Percentiles rank a stretch among this genome's conserved stretches.
These are phyloP conservation scores for Psilocybe sp. DNA, from an alignment of 768 basidiomycete genomes.

Conservation along the genomic window DNA sequence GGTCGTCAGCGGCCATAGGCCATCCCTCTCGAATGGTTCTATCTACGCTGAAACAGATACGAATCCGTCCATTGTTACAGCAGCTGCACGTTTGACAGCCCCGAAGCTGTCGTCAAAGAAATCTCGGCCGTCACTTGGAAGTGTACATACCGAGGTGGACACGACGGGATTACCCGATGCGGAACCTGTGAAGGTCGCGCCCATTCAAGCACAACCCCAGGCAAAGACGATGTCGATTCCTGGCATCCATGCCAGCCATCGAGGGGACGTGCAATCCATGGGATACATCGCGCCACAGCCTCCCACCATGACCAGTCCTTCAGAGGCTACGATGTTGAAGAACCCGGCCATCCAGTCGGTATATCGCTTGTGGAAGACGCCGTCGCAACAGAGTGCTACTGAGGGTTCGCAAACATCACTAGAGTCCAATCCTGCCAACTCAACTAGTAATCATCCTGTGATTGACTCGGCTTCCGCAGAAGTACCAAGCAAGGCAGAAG, in stretches of 20 bases:
- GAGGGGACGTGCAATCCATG: slow-evolving; percentile 84
- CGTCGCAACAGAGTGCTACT: slow-evolving; percentile 3
- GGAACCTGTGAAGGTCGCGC: slow-evolving; percentile 29
- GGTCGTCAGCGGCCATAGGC: slow-evolving; percentile 17
- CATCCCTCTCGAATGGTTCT: slow-evolving; percentile 12
- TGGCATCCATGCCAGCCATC: slow-evolving; percentile 81
- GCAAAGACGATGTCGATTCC: slow-evolving; percentile 85
- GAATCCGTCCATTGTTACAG: slow-evolving; percentile 15
- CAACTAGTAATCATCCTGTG: too few relatives aligned
- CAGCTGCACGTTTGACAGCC: slow-evolving; percentile 18
- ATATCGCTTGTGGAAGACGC: slow-evolving; percentile 69
- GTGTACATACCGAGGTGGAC: slow-evolving; percentile 29
- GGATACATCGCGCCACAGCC: slow-evolving; percentile 62
- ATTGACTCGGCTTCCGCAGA: too few relatives aligned
- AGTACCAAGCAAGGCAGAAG: too few relatives aligned
- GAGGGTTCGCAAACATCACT: too few relatives aligned
- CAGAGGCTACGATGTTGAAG: slow-evolving; percentile 38
- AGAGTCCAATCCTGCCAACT: too few relatives aligned
- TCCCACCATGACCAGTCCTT: slow-evolving; percentile 17
- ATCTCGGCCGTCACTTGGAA: slow-evolving; percentile 34
- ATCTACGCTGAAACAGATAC: slow-evolving; percentile 16
- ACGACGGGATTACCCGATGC: slow-evolving; percentile 21
- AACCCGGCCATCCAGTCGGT: slow-evolving; percentile 63
- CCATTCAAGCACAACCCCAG: slow-evolving; percentile 76
- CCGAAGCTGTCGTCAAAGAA: slow-evolving; percentile 23